Conservation (phyloP, 2,329 filamentous ascomycete species). For the Diaporthe citriasiana region DNA sequence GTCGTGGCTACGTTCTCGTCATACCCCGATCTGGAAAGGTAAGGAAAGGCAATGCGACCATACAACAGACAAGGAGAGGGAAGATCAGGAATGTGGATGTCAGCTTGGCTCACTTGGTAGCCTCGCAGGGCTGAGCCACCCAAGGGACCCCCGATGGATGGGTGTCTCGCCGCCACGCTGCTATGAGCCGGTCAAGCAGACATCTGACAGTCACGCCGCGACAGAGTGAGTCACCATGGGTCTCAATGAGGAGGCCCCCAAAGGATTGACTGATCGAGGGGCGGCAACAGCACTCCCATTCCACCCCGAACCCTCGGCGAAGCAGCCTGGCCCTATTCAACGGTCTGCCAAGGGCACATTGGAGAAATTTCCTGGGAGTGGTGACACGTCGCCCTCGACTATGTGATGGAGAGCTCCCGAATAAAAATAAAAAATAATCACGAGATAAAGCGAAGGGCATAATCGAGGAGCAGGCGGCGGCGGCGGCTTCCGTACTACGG, state of each 20-base stretch:
- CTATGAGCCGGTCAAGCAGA: neutral
- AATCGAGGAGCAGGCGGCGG: conserved; percentile 17
- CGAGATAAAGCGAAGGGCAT: neutral
- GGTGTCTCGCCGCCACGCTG: conserved; percentile 30
- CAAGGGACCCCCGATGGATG: conserved; percentile 1
- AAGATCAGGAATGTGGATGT: conserved; percentile 10
- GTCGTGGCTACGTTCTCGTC: conserved; percentile 16
- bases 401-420: neutral
- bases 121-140: conserved; percentile 41
- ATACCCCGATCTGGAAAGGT: conserved; percentile 23
- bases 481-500: conserved; percentile 26
- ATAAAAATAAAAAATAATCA: neutral
- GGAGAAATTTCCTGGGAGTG: neutral
- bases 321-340: neutral
- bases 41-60: conserved; percentile 18
- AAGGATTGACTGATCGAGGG: neutral
- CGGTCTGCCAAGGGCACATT: conserved; percentile 5
- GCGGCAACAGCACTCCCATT: neutral
- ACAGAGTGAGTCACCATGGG: conserved; percentile 7
- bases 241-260: neutral
- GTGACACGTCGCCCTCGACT: neutral
- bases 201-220: conserved; percentile 3
- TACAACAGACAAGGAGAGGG: neutral
- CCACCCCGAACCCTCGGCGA: neutral
- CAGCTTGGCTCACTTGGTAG: conserved; percentile 18